Conservation (phyloP, 345 rosid genomes). For the Citrus trifoliata region DNA sequence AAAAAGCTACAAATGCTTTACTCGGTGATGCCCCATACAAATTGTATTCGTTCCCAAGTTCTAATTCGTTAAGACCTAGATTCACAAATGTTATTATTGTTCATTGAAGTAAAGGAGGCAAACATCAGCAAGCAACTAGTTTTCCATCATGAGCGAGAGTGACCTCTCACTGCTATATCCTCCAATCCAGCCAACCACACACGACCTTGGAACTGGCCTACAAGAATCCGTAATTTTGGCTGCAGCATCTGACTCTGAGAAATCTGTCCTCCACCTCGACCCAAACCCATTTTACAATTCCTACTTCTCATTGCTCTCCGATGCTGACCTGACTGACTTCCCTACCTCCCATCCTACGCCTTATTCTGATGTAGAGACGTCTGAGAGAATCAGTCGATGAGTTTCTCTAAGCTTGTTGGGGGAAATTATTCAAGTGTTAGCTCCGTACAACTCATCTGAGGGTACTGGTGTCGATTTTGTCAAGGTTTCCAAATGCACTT, state of each 20-base stretch:
- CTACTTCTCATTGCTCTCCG: constrained; percentile 67
- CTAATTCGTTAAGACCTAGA: too few relatives aligned
- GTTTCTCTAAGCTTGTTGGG: constrained; percentile 74
- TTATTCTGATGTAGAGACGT: constrained; percentile 57
- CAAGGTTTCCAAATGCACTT: constrained; percentile 66
- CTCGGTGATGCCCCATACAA: too few relatives aligned
- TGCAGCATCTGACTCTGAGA: constrained; percentile 60
- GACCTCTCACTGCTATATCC: constrained; percentile 51
- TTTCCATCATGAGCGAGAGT: not conserved
- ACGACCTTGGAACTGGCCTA: constrained; percentile 79
- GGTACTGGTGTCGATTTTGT: not conserved
- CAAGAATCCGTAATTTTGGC: constrained; percentile 64
- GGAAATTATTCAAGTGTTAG: not conserved
- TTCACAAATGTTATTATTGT: too few relatives aligned
- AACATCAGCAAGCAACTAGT: too few relatives aligned
- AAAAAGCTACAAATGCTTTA: too few relatives aligned
- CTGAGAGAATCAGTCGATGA: constrained; percentile 59
- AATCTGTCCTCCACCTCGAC: constrained; percentile 79
- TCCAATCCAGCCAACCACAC: constrained; percentile 64
- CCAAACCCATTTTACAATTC: constrained; percentile 85
- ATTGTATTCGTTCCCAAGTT: too few relatives aligned
- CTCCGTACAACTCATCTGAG: not conserved
- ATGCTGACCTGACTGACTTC: constrained; percentile 60
- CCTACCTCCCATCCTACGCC: constrained; percentile 44
- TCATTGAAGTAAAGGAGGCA: too few relatives aligned